Evolutionary conservation across 2,329 filamentous ascomycete genomes (phyloP).

Genomic region (Pseudogymnoascus sp.): DNA sequence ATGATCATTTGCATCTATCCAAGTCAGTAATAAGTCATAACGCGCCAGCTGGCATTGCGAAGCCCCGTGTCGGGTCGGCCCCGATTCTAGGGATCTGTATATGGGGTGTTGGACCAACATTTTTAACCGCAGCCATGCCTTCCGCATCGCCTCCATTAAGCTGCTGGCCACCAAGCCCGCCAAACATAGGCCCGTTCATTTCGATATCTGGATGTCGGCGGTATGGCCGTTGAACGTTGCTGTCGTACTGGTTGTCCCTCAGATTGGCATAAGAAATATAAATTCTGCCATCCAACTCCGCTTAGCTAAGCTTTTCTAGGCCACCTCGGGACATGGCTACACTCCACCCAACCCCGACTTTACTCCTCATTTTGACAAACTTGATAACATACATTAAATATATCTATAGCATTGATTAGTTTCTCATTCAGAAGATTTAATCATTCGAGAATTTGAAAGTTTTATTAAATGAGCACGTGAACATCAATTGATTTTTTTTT

Average conservation of each 20-base stretch:
- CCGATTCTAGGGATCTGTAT: background rate
- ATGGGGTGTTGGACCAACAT: constrained; percentile 19
- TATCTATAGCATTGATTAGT: background rate
- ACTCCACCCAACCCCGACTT: background rate
- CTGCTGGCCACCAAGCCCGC: constrained; percentile 11
- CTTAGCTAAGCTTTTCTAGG: constrained; percentile 8
- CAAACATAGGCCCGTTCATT: constrained; percentile 24
- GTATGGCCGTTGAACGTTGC: background rate
- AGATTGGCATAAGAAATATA: background rate
- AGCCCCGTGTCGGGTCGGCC: background rate
- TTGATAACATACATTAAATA: background rate
- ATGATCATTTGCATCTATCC: constrained; percentile 43
- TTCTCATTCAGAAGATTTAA: background rate
- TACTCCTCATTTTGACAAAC: background rate
- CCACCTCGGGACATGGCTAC: background rate
- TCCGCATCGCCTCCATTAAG: constrained; percentile 21
- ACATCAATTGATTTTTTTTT: background rate
- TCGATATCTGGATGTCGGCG: background rate
- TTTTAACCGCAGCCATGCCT: constrained; percentile 26
- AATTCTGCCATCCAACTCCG: constrained; percentile 5
- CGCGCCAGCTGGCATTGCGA: background rate
- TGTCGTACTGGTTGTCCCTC: background rate
- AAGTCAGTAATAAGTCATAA: constrained; percentile 8
- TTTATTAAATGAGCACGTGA: background rate
- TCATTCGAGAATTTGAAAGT: background rate